A percentile compares a stretch with the other conserved stretches of the same genome.
These are phyloP conservation scores for Amoebophrya sp. DNA, from an alignment of 169 alveolate species.

Conservation along the genomic window DNA sequence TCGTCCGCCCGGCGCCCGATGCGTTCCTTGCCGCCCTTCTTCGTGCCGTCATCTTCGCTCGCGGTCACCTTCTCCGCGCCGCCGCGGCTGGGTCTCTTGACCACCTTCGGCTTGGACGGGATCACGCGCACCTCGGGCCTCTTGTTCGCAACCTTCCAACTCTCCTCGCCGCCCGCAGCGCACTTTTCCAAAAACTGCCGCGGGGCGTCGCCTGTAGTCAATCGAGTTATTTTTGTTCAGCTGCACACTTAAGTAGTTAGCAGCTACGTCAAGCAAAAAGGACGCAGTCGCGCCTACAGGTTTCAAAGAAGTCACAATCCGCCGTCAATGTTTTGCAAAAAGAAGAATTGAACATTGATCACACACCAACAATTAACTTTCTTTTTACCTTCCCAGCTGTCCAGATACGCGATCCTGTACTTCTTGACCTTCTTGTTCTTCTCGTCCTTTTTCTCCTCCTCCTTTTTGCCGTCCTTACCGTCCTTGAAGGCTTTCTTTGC, in stretches of 20 bases:
- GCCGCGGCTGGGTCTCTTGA: neutral
- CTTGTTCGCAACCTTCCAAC: neutral
- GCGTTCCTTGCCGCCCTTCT: neutral
- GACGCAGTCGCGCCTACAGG: no score
- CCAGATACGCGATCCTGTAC: neutral
- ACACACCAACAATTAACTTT: no score
- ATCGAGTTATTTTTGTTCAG: no score
- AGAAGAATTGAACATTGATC: no score
- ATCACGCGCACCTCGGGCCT: neutral
- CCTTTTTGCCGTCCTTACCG: neutral
- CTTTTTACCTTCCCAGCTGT: neutral
- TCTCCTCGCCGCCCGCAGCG: neutral
- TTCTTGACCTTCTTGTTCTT: neutral
- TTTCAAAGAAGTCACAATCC: no score
- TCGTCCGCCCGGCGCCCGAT: neutral
- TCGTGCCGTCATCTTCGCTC: neutral
- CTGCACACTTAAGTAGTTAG: no score
- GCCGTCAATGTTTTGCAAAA: no score
- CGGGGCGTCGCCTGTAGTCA: neutral
- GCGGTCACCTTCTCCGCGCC: neutral
- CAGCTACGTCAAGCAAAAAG: no score
- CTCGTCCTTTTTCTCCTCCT: neutral
- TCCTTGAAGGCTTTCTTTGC: neutral
- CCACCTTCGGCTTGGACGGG: neutral
- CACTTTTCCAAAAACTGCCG: neutral